These are phyloP conservation scores for Neurospora terricola DNA, from an alignment of 495 filamentous ascomycete genomes.

Conservation along the genomic window DNA sequence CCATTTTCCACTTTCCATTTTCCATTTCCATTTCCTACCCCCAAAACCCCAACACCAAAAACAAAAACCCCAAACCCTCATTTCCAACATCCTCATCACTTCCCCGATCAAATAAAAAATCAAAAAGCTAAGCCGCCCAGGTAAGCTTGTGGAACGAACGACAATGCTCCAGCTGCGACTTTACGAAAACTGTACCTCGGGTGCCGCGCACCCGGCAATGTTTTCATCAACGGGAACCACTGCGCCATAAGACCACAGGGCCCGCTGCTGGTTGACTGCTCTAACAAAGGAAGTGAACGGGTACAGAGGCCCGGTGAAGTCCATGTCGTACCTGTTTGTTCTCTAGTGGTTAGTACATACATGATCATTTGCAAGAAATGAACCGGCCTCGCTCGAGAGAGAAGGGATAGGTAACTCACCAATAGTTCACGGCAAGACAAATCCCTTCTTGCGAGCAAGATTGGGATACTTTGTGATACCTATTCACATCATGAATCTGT, in stretches of 20 bases:
- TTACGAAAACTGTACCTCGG: background rate
- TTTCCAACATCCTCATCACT: background rate
- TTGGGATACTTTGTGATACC: conserved; percentile 62
- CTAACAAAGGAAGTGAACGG: conserved; percentile 46
- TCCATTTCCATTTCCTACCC: background rate
- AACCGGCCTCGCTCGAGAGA: background rate
- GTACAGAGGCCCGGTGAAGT: conserved; percentile 51
- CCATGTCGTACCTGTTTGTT: conserved; percentile 55
- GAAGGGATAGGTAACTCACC: conserved; percentile 35
- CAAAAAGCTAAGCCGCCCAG: background rate
- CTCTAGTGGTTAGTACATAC: background rate
- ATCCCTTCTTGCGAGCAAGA: conserved; percentile 50
- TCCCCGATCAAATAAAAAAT: background rate
- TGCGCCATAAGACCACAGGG: background rate
- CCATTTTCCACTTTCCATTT: background rate
- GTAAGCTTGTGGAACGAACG: background rate
- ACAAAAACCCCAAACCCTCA: background rate
- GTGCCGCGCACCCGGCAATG: background rate
- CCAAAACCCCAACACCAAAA: background rate
- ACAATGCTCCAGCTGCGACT: background rate
- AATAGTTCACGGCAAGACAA: conserved; percentile 70
- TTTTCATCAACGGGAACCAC: background rate
- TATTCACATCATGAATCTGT: background rate
- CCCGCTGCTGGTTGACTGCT: conserved; percentile 7
- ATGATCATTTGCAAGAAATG: background rate